Base-by-base conservation (phyloP, 768 basidiomycete species). In the Pulveroboletus sp. region DNA sequence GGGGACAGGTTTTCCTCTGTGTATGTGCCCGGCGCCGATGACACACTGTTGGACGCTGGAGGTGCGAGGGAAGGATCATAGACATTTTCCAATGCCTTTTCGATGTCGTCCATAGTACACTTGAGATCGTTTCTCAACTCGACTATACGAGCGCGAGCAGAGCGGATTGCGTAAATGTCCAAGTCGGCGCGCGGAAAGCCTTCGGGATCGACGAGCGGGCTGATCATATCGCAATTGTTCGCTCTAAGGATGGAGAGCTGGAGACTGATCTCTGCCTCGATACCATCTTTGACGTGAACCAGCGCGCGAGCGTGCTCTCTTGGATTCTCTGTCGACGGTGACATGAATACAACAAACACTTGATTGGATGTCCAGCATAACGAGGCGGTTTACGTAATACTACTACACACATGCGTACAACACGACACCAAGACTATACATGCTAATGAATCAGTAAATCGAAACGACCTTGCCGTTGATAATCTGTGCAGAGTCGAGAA, bases 121-220 rank as follows among this genome's bases (percentile, higher is more conserved):
- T 72, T 74, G 51, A 86, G 72, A 63, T 98, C 94, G 59, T 93
- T 96, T 50, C 83, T 75, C 43, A 93, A 71, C 63, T 89, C 80
- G 45, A 88, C 83, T n/a, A 94, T 80, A 43, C 86, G 76, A 28
- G 84, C 77, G 46, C 92, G 78, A 11, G 91, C 89, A 42, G 72
- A 71, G 21, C 90, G 76, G 17, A 94, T 84, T 10, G 85, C 83
- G 62, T 81, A 89, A 15, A 95, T 75, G 57, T 94, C 89, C 54
- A 97, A 78, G 69, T 95, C 87, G 13, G 81, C 82, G 13, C 92
- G 78, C 1, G 94, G 94, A 67, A 91, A 97, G 7, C 95, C 95
- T 46, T 96, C 89, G 1, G 73, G 55, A 63, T 96, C 93, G 41
- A 96, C 79, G 31, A 97, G 79, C 0, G 89, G 82, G 0, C 86